phyloP scores from a whole-genome alignment of 345 rosid genomes.

The Populus davidiana region DNA sequence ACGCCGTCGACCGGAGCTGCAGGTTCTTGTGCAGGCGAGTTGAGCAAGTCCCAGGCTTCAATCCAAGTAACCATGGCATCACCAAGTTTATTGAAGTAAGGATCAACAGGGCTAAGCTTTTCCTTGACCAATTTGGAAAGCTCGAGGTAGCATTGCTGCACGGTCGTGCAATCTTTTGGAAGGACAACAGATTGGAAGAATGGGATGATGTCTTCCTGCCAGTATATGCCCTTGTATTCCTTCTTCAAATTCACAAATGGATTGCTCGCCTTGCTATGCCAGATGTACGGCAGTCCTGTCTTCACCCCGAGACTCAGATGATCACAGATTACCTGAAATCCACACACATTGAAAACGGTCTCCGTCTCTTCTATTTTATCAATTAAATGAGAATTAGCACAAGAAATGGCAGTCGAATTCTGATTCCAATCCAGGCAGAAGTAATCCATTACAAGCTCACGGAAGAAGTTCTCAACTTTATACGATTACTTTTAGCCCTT shows the following conservation, averaged over 20 bases:
- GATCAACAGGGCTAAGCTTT: slow-evolving; percentile 26
- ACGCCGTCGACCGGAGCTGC: neutral
- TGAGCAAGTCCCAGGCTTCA: slow-evolving; percentile 39
- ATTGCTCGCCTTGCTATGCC: slow-evolving; percentile 36
- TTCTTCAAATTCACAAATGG: slow-evolving; percentile 39
- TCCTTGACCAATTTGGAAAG: slow-evolving; percentile 35
- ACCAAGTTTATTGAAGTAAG: slow-evolving; percentile 35
- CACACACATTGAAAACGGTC: neutral
- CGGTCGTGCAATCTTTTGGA: slow-evolving; percentile 35
- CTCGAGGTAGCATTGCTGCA: slow-evolving; percentile 30
- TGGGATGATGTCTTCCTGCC: slow-evolving; percentile 41
- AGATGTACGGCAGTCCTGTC: slow-evolving; percentile 37
- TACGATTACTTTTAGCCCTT: too few relatives aligned
- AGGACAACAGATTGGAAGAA: slow-evolving; percentile 33
- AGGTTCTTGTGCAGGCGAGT: neutral
- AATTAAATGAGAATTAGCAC: neutral
- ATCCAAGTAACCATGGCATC: slow-evolving; percentile 43
- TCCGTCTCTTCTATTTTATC: too few relatives aligned
- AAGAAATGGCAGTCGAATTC: neutral
- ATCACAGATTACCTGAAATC: slow-evolving; percentile 34
- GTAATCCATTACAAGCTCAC: too few relatives aligned
- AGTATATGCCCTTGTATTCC: slow-evolving; percentile 39
- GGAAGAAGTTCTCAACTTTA: too few relatives aligned
- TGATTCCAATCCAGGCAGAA: neutral
- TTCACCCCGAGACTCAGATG: slow-evolving; percentile 30